Conservation (phyloP, 2,329 filamentous ascomycete species). For the Macrophomina phaseolina region DNA sequence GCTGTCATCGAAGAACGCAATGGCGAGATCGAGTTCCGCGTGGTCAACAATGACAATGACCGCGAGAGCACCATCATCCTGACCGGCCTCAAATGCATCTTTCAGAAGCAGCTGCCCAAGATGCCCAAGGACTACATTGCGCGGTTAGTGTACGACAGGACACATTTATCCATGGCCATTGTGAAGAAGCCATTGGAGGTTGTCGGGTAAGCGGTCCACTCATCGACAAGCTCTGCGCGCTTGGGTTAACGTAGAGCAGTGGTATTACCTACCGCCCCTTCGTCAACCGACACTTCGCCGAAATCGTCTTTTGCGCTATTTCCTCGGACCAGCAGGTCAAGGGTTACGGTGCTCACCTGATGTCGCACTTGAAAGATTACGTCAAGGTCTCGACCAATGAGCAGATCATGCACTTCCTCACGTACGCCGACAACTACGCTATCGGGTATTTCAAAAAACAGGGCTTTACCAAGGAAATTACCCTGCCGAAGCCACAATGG, state of each 20-base stretch:
- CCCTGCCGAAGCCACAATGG: slow-evolving; percentile 86
- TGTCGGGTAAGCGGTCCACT: slow-evolving; percentile 60
- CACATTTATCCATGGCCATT: slow-evolving; percentile 94
- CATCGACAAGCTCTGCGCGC: not conserved
- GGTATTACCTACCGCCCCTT: slow-evolving; percentile 97
- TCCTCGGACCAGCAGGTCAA: slow-evolving; percentile 98
- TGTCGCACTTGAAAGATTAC: slow-evolving; percentile 97
- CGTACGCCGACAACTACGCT: slow-evolving; percentile 98
- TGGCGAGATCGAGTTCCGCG: slow-evolving; percentile 94
- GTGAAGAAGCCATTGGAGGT: slow-evolving; percentile 96
- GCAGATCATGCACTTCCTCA: slow-evolving; percentile 93
- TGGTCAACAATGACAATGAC: slow-evolving; percentile 94
- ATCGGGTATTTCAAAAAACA: slow-evolving; percentile 99
- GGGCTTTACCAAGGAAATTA: slow-evolving; percentile 98
- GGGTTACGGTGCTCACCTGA: slow-evolving; percentile 95
- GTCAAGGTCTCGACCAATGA: slow-evolving; percentile 89
- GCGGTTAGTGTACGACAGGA: slow-evolving; percentile 94
- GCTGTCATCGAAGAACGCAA: slow-evolving; percentile 92
- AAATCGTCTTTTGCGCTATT: slow-evolving; percentile 98
- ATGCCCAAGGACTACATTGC: slow-evolving; percentile 99
- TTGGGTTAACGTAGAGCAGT: slow-evolving; percentile 52
- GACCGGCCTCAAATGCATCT: slow-evolving; percentile 95
- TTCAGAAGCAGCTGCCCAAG: slow-evolving; percentile 97
- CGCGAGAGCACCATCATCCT: slow-evolving; percentile 91
- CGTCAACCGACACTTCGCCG: slow-evolving; percentile 87